Evolutionary conservation across 1,284 basidiomycete genomes (phyloP).

Genomic region (Moesziomyces sp.): DNA sequence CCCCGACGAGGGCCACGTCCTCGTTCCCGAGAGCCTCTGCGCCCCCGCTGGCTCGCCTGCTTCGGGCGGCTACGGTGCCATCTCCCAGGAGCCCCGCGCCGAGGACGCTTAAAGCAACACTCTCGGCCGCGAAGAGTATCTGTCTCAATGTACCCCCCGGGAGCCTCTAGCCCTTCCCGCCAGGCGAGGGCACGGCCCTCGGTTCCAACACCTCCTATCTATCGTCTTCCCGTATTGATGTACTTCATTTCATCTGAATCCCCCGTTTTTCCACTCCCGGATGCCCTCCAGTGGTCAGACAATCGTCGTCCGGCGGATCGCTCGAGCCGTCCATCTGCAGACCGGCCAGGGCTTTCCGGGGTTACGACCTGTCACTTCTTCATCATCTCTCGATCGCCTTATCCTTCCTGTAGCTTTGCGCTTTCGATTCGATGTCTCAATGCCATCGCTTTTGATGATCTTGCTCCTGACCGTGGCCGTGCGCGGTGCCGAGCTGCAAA

Average conservation of each 20-base stretch:
- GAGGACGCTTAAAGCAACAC: slow-evolving; percentile 47
- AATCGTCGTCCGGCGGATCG: background rate
- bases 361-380: too few relatives aligned
- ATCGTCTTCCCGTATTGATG: background rate
- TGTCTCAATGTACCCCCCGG: background rate
- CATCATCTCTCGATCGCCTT: background rate
- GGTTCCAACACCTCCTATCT: background rate
- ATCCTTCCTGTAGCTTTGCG: background rate
- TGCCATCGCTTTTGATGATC: background rate
- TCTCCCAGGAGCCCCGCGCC: slow-evolving; percentile 51
- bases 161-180: background rate
- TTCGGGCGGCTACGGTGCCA: slow-evolving; percentile 53
- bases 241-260: background rate
- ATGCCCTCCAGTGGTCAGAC: background rate
- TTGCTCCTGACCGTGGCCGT: background rate
- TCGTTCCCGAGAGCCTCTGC: slow-evolving; percentile 51
- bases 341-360: too few relatives aligned
- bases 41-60: slow-evolving; percentile 45
- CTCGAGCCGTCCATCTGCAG: too few relatives aligned
- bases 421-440: background rate
- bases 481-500: too few relatives aligned
- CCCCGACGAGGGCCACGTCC: slow-evolving; percentile 57
- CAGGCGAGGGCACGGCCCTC: background rate
- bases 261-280: too few relatives aligned
- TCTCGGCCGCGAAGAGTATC: background rate